Percentiles rank a stretch among this genome's conserved stretches.
Conservation (phyloP, 768 basidiomycete species). For the Mycena haematopus region DNA sequence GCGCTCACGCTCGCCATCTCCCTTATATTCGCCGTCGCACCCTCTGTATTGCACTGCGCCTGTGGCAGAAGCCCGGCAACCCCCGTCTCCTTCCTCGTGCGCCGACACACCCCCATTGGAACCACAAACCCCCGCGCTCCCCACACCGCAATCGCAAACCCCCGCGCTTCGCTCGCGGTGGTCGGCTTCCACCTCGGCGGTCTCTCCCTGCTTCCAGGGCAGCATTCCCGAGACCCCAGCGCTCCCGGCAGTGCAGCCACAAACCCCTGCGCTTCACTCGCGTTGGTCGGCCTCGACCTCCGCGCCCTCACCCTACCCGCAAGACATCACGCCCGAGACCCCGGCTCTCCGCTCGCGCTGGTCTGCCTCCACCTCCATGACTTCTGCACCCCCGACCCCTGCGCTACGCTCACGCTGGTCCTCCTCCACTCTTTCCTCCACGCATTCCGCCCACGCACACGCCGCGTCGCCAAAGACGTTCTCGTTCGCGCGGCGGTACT, state of each 20-base stretch:
- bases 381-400: slow-evolving; percentile 39
- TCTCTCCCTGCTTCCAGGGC: neutral
- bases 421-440: slow-evolving; percentile 45
- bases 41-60: too few relatives aligned
- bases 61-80: too few relatives aligned
- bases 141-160: neutral
- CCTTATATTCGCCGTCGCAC: too few relatives aligned
- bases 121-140: too few relatives aligned
- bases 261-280: neutral
- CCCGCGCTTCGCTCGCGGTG: slow-evolving; percentile 49
- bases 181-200: slow-evolving; percentile 47
- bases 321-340: neutral
- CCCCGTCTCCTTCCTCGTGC: too few relatives aligned
- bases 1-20: neutral
- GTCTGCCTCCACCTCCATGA: slow-evolving; percentile 43
- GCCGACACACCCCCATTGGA: too few relatives aligned
- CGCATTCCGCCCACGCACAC: slow-evolving; percentile 37
- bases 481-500: slow-evolving; percentile 29
- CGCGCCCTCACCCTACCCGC: neutral
- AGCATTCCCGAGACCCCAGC: neutral
- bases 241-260: neutral
- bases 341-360: slow-evolving; percentile 49
- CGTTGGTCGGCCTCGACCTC: neutral
- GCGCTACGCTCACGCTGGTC: slow-evolving; percentile 55
- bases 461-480: slow-evolving; percentile 35